A percentile compares a stretch with the other conserved stretches of the same genome.
Evolutionary conservation across 192 early-diverging fungal species (phyloP).

Genomic region (Coemansia sp.): DNA sequence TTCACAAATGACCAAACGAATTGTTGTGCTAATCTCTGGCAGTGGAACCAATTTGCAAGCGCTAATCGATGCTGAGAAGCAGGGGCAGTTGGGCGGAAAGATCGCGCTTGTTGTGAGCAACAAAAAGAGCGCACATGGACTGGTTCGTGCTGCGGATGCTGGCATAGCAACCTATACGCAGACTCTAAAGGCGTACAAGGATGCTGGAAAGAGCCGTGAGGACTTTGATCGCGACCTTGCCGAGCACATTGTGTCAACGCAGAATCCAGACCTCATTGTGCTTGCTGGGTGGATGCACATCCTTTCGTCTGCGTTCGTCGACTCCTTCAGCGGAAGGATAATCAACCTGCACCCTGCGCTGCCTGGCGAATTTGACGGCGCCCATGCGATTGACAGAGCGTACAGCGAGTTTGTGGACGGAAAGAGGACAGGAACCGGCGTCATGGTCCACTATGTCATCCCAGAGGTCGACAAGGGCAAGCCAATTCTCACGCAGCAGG

Average conservation of each 20-base stretch:
- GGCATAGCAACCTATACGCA: constrained; percentile 80
- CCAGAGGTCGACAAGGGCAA: constrained; percentile 94
- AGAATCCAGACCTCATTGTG: constrained; percentile 79
- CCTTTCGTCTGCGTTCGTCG: constrained; percentile 80
- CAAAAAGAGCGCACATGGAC: constrained; percentile 77
- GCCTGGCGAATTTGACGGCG: constrained; percentile 96
- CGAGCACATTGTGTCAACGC: constrained; percentile 56
- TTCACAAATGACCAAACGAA: constrained; percentile 29
- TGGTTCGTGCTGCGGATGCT: constrained; percentile 79
- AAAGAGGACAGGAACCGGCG: constrained; percentile 69
- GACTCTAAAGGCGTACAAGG: constrained; percentile 83
- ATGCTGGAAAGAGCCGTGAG: constrained; percentile 73
- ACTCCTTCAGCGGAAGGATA: constrained; percentile 66
- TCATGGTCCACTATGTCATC: constrained; percentile 95
- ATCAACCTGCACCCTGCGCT: constrained; percentile 98
- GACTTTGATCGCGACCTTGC: constrained; percentile 91
- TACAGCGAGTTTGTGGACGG: constrained; percentile 83
- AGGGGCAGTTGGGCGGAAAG: constrained; percentile 57
- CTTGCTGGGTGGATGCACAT: constrained; percentile 99
- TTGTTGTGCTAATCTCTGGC: constrained; percentile 95
- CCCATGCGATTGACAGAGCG: constrained; percentile 91
- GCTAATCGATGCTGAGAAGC: constrained; percentile 75
- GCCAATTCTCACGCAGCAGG: constrained; percentile 73
- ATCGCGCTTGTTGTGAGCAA: constrained; percentile 93
- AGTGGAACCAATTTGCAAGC: constrained; percentile 97